Base-by-base conservation (phyloP, 495 filamentous ascomycete genomes). In the Aspergillus diversus region DNA sequence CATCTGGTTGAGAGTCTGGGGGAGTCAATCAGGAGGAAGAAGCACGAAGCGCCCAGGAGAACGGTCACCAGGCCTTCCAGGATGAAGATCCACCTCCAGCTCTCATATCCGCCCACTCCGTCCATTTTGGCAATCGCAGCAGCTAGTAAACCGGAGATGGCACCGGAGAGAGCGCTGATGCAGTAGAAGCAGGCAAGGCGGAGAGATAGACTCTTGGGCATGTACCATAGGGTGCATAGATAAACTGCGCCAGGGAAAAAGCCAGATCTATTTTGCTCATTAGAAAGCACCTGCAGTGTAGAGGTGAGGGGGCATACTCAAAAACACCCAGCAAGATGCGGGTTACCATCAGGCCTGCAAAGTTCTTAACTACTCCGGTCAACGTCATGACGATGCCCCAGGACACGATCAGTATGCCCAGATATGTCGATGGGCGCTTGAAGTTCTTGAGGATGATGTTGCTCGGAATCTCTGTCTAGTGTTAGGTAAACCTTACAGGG, bases 61-160 rank as follows among this genome's bases (percentile, higher is more conserved):
- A 91, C 75, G 5, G 72, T 86, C 5, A 82, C 80, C 5, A 81
- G 77, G n/a, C 87, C 82, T 51, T 89, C 87, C 5, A 89, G 77
- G 21, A 89, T 81, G 66, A 89, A 88, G 48, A 92, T 91, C 89
- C 89, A 91, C 9, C 86, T 78, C 89, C 89, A 91, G 9, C 89
- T 89, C 47, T 80, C 77, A 17, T 87, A 70, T 0, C 84, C 83
- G 1, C 75, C 85, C 4, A 87, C 67, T 3, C 88, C 88, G 17
- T 88, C 76, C 85, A 92, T 89, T 55, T 87, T 59, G n/a, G 85
- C 82, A 43, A 90, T 87, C 0, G 75, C 88, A 53, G 81, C 89
- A 5, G 90, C 89, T 0, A 92, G 73, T 7, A 92, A 76, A 9
- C 88, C 86, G 4, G 84, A 86, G 57, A 92, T 90, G 1, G 87